These are phyloP conservation scores for Trametes sp. DNA, from an alignment of 1,284 basidiomycete genomes.

Conservation along the genomic window DNA sequence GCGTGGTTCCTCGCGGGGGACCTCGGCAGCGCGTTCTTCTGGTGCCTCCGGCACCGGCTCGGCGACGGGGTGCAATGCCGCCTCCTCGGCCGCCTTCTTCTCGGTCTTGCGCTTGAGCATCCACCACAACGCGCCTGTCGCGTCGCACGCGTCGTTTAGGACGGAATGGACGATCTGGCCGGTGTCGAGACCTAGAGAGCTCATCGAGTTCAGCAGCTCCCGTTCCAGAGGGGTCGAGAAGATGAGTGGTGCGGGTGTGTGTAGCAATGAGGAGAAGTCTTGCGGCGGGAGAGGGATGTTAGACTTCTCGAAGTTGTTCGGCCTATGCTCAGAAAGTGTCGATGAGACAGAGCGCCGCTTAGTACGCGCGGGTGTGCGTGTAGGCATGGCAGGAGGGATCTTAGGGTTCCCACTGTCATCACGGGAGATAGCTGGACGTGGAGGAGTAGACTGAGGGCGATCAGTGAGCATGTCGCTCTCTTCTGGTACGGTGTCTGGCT, in stretches of 20 bases:
- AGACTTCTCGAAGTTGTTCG: conserved; percentile 57
- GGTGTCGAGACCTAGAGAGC: conserved; percentile 87
- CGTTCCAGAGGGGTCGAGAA: conserved; percentile 89
- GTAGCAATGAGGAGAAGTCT: conserved; percentile 79
- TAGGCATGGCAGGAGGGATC: conserved; percentile 64
- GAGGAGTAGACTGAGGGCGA: conserved; percentile 23
- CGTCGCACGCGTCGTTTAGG: conserved; percentile 90
- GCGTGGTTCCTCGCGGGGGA: conserved; percentile 3
- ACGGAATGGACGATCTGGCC: conserved; percentile 96
- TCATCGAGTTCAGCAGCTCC: conserved; percentile 80
- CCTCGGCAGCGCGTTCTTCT: conserved; percentile 28
- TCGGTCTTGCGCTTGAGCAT: conserved; percentile 86
- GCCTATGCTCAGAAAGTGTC: conserved; percentile 67
- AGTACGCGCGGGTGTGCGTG: conserved; percentile 91
- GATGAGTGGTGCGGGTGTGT: conserved; percentile 76
- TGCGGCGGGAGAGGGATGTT: conserved; percentile 54
- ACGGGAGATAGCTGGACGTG: conserved; percentile 36
- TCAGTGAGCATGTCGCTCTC: conserved; percentile 44
- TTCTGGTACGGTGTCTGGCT: conserved; percentile 56
- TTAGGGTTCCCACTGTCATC: conserved; percentile 45
- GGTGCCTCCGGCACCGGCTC: conserved; percentile 26
- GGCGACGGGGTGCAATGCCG: conserved; percentile 12
- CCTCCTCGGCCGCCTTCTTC: conserved; percentile 61
- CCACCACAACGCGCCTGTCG: conserved; percentile 96
- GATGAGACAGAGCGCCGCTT: conserved; percentile 95